A percentile compares a stretch with the other conserved stretches of the same genome.
phyloP scores from a whole-genome alignment of 305 asterid species.

The Rubia peregrina region DNA sequence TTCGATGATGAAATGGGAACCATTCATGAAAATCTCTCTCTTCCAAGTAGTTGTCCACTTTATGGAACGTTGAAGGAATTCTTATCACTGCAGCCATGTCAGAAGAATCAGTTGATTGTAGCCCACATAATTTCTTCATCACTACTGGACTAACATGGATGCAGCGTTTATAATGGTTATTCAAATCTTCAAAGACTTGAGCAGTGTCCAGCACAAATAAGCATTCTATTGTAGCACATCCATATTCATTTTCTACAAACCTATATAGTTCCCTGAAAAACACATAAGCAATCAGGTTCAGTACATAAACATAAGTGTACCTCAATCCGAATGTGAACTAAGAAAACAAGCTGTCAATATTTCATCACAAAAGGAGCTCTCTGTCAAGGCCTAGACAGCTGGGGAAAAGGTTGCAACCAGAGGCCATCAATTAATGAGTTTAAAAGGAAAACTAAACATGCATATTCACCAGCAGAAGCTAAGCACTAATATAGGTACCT shows the following conservation, averaged over 20 bases:
- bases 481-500: background rate
- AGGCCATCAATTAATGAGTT: background rate
- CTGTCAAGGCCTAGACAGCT: background rate
- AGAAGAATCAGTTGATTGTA: slow-evolving; percentile 69
- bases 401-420: background rate
- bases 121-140: slow-evolving; percentile 71
- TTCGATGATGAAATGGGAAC: slow-evolving; percentile 52
- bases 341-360: background rate
- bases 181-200: slow-evolving; percentile 50
- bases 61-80: slow-evolving; percentile 64
- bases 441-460: background rate
- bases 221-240: slow-evolving; percentile 47
- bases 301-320: background rate
- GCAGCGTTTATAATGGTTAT: slow-evolving; percentile 22
- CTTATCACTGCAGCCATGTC: slow-evolving; percentile 63
- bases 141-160: slow-evolving; percentile 59
- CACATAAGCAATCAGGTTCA: background rate
- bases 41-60: slow-evolving; percentile 22
- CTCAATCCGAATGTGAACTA: background rate
- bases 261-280: slow-evolving; percentile 63
- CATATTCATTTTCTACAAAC: slow-evolving; percentile 32
- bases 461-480: background rate
- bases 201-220: slow-evolving; percentile 56
- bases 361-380: background rate
- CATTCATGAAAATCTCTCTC: slow-evolving; percentile 37